These are phyloP conservation scores for Moringa oleifera DNA, from an alignment of 345 rosid species.

Conservation along the genomic window DNA sequence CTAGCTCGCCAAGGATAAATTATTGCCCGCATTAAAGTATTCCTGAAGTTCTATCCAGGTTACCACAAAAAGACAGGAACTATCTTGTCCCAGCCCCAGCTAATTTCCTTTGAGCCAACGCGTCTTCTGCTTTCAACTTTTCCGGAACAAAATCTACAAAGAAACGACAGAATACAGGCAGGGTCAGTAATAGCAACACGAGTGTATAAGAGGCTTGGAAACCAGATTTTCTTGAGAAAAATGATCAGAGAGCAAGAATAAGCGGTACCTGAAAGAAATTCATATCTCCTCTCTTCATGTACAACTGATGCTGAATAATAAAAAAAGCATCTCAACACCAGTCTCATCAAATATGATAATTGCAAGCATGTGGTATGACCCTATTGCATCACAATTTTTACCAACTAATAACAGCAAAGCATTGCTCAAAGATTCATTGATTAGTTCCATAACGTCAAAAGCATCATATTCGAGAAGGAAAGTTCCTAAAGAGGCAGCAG, in stretches of 20 bases:
- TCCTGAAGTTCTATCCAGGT: background rate
- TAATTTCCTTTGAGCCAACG: conserved; percentile 39
- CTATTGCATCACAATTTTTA: background rate
- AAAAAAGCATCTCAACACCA: conserved; percentile 7
- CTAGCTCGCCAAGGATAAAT: background rate
- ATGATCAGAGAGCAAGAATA: background rate
- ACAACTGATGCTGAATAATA: conserved; percentile 64
- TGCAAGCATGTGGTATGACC: background rate
- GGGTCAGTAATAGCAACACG: background rate
- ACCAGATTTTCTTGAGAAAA: background rate
- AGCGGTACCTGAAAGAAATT: conserved; percentile 72
- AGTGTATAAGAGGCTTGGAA: background rate
- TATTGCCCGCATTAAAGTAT: background rate
- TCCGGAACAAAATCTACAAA: conserved; percentile 67
- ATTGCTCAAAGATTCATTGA: too few relatives aligned
- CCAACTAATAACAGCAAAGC: background rate
- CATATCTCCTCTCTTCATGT: conserved; percentile 46
- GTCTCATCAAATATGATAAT: background rate
- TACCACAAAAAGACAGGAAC: background rate
- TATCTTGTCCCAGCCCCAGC: conserved; percentile 27
- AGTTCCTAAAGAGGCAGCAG: too few relatives aligned
- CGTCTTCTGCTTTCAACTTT: conserved; percentile 60
- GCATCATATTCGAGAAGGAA: too few relatives aligned
- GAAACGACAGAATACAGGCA: conserved; percentile 1
- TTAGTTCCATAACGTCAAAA: too few relatives aligned